Conservation (phyloP, 2,329 filamentous ascomycete species). For the Penicillium sp. region DNA sequence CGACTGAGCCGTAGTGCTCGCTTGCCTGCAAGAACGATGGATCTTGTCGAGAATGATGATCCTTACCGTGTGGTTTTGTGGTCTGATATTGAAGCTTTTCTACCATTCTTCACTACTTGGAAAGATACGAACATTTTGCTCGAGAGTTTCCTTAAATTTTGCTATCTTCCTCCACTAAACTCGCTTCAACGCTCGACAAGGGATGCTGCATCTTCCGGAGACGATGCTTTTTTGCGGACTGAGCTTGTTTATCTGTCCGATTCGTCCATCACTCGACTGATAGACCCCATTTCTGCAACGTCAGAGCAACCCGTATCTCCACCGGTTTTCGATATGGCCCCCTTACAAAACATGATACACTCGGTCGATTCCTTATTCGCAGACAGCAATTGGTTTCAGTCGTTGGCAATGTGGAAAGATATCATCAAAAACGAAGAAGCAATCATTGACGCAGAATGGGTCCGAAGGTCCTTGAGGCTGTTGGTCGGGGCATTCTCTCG, state of each 20-base stretch:
- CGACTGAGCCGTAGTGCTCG: slow-evolving; percentile 46
- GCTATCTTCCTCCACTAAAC: slow-evolving; percentile 56
- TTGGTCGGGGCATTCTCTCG: slow-evolving; percentile 46
- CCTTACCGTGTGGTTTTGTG: slow-evolving; percentile 79
- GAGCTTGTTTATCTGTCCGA: slow-evolving; percentile 31
- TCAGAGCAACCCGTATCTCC: slow-evolving; percentile 21
- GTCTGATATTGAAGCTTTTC: slow-evolving; percentile 64
- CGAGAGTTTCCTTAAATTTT: slow-evolving; percentile 68
- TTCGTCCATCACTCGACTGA: slow-evolving; percentile 15
- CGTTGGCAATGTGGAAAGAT: slow-evolving; percentile 30
- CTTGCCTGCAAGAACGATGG: slow-evolving; percentile 68
- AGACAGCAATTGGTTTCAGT: slow-evolving; percentile 43
- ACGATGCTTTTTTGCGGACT: slow-evolving; percentile 54
- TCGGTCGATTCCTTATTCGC: slow-evolving; percentile 56
- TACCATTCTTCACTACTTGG: slow-evolving; percentile 40
- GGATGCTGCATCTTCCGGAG: slow-evolving; percentile 36
- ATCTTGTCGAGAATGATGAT: slow-evolving; percentile 73
- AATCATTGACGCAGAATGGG: slow-evolving; percentile 43
- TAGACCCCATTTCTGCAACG: slow-evolving; percentile 20
- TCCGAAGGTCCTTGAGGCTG: slow-evolving; percentile 54
- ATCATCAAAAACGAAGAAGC: slow-evolving; percentile 26
- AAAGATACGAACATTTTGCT: slow-evolving; percentile 50
- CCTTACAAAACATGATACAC: slow-evolving; percentile 34
- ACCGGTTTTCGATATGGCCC: slow-evolving; percentile 28
- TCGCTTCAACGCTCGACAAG: slow-evolving; percentile 17